Conservation (phyloP, 495 filamentous ascomycete species). For the Physcia stellaris region DNA sequence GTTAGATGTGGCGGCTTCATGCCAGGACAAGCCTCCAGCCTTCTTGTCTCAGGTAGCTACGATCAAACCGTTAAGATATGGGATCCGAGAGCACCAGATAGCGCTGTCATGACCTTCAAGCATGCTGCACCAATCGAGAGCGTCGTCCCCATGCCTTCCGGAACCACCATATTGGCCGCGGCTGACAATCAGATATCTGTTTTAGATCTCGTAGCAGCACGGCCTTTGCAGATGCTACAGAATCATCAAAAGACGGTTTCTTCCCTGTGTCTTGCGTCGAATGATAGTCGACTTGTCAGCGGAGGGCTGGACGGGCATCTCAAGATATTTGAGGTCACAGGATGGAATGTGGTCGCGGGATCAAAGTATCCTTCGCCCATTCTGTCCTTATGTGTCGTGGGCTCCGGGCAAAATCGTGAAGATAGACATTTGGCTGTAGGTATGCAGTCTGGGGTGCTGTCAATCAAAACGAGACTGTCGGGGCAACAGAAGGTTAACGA, state of each 20-base stretch:
- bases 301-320: conserved; percentile 89
- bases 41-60: conserved; percentile 81
- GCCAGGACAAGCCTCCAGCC: conserved; percentile 52
- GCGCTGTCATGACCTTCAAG: conserved; percentile 79
- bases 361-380: conserved; percentile 87
- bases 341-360: conserved; percentile 85
- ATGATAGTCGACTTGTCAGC: conserved; percentile 64
- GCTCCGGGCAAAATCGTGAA: conserved; percentile 47
- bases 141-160: conserved; percentile 71
- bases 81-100: conserved; percentile 64
- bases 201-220: conserved; percentile 86
- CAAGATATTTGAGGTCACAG: conserved; percentile 84
- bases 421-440: conserved; percentile 88
- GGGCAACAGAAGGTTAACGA: conserved; percentile 70
- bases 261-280: conserved; percentile 60
- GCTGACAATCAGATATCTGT: conserved; percentile 82
- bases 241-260: conserved; percentile 99
- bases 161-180: conserved; percentile 73
- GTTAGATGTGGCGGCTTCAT: conserved; percentile 78
- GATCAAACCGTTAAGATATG: conserved; percentile 87
- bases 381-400: conserved; percentile 64
- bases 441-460: conserved; percentile 81
- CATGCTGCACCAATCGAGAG: conserved; percentile 76
- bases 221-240: conserved; percentile 67
- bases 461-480: conserved; percentile 71